Evolutionary conservation across 345 rosid genomes (phyloP).

Genomic region (Nasturtium officinale): DNA sequence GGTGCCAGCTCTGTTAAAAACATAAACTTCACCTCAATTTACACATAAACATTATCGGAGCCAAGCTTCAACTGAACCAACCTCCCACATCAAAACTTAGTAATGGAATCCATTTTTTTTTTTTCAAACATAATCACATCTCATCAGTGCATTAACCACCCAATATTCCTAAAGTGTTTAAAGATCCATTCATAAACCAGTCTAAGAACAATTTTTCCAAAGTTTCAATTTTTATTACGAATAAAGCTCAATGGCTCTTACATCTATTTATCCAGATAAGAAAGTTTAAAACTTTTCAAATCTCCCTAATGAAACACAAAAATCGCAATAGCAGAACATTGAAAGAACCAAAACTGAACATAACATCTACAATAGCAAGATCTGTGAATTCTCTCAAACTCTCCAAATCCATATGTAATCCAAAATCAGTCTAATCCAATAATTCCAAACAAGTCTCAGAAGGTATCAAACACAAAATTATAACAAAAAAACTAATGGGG

Average conservation of each 20-base stretch:
- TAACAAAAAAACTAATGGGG: not conserved
- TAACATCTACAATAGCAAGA: not conserved
- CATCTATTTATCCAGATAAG: not conserved
- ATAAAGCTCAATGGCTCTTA: not conserved
- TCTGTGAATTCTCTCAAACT: not conserved
- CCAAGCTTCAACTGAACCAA: not conserved
- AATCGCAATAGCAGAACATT: not conserved
- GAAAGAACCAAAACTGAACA: not conserved
- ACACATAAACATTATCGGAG: constrained; percentile 2
- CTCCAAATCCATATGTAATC: not conserved
- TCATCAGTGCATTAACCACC: not conserved
- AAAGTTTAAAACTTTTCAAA: not conserved
- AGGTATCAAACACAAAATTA: not conserved
- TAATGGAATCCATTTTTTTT: not conserved
- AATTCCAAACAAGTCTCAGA: not conserved
- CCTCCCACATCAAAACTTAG: not conserved
- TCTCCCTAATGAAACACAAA: not conserved
- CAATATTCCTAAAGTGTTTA: not conserved
- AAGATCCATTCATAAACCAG: not conserved
- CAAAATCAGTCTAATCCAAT: not conserved
- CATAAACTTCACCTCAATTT: constrained; percentile 7
- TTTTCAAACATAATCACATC: constrained; percentile 5
- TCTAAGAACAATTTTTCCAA: not conserved
- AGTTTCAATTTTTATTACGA: not conserved
- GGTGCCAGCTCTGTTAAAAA: not conserved